phyloP scores from a whole-genome alignment of 2,329 filamentous ascomycete genomes.

The Dactylellina sp. region DNA sequence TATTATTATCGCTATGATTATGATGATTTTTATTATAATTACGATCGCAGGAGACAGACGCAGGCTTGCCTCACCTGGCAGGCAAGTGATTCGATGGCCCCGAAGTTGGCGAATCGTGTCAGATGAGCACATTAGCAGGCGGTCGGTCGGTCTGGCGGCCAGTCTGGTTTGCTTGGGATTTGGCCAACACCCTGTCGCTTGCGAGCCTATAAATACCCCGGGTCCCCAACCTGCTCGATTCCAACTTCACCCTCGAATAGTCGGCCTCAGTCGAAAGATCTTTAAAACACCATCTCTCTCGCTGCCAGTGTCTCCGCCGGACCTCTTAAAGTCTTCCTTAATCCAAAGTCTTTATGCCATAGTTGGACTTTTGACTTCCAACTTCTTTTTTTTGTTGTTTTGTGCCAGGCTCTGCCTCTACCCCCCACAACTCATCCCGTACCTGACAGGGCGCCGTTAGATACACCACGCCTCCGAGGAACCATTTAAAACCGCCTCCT shows the following conservation, averaged over 20 bases:
- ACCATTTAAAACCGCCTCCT: conserved; percentile 25
- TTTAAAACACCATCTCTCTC: conserved; percentile 5
- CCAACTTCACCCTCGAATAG: conserved; percentile 42
- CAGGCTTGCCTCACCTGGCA: neutral
- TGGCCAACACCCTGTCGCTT: conserved; percentile 54
- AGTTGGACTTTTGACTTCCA: neutral
- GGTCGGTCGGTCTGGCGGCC: too few species aligned
- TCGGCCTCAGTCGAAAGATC: neutral
- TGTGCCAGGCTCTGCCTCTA: conserved; percentile 36
- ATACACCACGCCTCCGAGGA: conserved; percentile 30
- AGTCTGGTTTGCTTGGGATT: conserved; percentile 9
- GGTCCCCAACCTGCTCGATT: conserved; percentile 44
- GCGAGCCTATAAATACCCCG: conserved; percentile 56
- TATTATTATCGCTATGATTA: too few species aligned
- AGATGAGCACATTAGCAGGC: conserved; percentile 52
- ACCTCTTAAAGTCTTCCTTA: too few species aligned
- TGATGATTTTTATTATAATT: too few species aligned
- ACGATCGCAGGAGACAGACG: too few species aligned
- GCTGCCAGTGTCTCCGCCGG: neutral
- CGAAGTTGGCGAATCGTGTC: conserved; percentile 22
- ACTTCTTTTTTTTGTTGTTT: conserved; percentile 31
- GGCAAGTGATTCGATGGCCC: neutral
- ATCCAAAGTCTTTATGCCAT: neutral
- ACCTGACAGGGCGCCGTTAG: conserved; percentile 49
- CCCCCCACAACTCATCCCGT: conserved; percentile 52